Evolutionary conservation across 2,329 filamentous ascomycete species (phyloP).

Genomic region (Fragosphaeria purpurea): DNA sequence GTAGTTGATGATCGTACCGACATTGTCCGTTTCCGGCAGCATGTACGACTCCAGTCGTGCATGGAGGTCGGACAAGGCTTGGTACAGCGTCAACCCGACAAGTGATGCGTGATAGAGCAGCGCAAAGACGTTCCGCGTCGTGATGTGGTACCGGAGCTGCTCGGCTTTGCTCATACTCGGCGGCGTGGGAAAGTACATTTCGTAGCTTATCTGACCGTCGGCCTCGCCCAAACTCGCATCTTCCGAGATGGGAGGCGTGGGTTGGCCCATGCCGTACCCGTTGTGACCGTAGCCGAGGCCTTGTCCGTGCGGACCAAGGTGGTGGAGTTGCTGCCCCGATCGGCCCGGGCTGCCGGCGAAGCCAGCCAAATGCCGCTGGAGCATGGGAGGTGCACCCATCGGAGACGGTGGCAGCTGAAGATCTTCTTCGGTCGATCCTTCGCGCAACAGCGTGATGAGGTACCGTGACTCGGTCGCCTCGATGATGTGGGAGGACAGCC

Average conservation of each 20-base stretch:
- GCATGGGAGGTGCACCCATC: constrained; percentile 29
- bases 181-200: constrained; percentile 54
- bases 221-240: constrained; percentile 30
- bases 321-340: constrained; percentile 7
- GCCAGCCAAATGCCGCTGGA: constrained; percentile 19
- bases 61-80: constrained; percentile 54
- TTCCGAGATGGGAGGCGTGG: constrained; percentile 36
- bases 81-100: constrained; percentile 52
- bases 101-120: constrained; percentile 54
- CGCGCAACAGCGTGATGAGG: constrained; percentile 42
- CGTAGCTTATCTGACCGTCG: constrained; percentile 48
- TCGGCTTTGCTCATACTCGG: constrained; percentile 35
- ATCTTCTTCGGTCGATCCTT: constrained; percentile 42
- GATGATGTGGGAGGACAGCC: constrained; percentile 48
- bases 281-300: constrained; percentile 13
- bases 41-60: constrained; percentile 49
- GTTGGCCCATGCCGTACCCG: constrained; percentile 21
- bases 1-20: constrained; percentile 52
- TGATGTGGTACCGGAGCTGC: constrained; percentile 49
- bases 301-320: constrained; percentile 13
- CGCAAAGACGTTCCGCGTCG: constrained; percentile 60
- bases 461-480: constrained; percentile 46
- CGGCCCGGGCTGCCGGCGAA: background rate
- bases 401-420: constrained; percentile 34
- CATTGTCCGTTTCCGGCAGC: constrained; percentile 44